phyloP scores from a whole-genome alignment of 139 green algal species.

The Picochlorum costavermella region DNA sequence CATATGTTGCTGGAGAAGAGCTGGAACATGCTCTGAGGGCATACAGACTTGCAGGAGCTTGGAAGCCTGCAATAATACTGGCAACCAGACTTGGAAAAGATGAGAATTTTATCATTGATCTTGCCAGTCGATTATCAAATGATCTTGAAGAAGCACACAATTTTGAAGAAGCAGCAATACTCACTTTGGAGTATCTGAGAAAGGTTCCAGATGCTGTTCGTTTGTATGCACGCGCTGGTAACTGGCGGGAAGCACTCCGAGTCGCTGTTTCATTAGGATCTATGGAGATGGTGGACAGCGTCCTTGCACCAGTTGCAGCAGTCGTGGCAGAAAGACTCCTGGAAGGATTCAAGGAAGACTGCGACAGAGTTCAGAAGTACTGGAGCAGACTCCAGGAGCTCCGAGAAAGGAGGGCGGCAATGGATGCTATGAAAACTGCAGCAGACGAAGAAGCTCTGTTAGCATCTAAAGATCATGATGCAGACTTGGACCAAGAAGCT shows the following conservation, averaged over 20 bases:
- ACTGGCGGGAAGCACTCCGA: constrained; percentile 44
- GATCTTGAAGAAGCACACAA: constrained; percentile 43
- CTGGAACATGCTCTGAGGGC: constrained; percentile 43
- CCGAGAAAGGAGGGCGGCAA: constrained; percentile 10
- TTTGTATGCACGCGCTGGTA: constrained; percentile 40
- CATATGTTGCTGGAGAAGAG: constrained; percentile 52
- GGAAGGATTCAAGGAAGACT: constrained; percentile 35
- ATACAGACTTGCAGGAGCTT: constrained; percentile 66
- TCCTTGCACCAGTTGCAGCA: constrained; percentile 38
- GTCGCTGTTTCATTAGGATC: constrained; percentile 14
- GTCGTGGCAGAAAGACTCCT: constrained; percentile 29
- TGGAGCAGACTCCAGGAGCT: constrained; percentile 57
- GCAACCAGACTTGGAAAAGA: constrained; percentile 38
- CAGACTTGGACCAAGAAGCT: constrained; percentile 20
- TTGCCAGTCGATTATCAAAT: constrained; percentile 59
- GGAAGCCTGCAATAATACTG: constrained; percentile 66
- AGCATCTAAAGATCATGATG: constrained; percentile 8
- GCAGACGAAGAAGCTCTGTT: constrained; percentile 8
- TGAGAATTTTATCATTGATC: constrained; percentile 10
- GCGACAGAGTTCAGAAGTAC: constrained; percentile 66
- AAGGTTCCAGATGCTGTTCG: constrained; percentile 57
- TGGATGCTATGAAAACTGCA: constrained; percentile 5
- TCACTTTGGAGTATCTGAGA: constrained; percentile 53
- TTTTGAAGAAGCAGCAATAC: constrained; percentile 47
- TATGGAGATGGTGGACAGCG: constrained; percentile 40